Evolutionary conservation across 495 filamentous ascomycete species (phyloP).

Genomic region (Clavariopsis aquatica): DNA sequence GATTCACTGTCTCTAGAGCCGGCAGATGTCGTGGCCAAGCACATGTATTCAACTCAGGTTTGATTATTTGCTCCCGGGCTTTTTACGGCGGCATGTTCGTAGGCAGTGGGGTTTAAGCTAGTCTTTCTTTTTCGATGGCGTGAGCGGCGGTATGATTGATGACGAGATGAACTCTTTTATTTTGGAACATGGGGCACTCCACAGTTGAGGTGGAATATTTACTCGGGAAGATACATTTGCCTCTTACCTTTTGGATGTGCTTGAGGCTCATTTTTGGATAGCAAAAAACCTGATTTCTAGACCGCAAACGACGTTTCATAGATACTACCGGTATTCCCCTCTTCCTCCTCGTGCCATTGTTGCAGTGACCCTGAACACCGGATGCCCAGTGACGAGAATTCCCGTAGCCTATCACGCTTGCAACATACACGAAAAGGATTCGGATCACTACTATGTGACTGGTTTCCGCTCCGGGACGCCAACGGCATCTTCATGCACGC

Average conservation of each 20-base stretch:
- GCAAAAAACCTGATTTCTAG: conserved; percentile 7
- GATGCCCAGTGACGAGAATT: background rate
- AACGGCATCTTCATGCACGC: background rate
- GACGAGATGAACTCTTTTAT: conserved; percentile 11
- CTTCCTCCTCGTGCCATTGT: background rate
- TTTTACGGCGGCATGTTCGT: background rate
- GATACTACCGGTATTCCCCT: too few species aligned
- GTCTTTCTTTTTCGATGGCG: background rate
- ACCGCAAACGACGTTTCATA: background rate
- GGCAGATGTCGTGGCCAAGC: background rate
- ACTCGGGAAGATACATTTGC: conserved; percentile 11
- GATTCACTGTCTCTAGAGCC: background rate
- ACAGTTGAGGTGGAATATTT: conserved; percentile 14
- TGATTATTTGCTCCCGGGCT: background rate
- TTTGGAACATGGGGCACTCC: background rate
- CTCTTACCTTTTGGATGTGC: conserved; percentile 16
- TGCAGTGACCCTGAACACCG: background rate
- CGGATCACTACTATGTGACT: background rate
- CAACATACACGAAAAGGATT: background rate
- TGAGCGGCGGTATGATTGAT: background rate
- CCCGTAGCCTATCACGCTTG: conserved; percentile 1
- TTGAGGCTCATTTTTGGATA: conserved; percentile 25
- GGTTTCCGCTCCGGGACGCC: background rate
- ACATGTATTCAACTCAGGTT: background rate
- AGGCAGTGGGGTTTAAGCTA: background rate